Base-by-base conservation (phyloP, 257 asterid species). In the Rhazya stricta region DNA sequence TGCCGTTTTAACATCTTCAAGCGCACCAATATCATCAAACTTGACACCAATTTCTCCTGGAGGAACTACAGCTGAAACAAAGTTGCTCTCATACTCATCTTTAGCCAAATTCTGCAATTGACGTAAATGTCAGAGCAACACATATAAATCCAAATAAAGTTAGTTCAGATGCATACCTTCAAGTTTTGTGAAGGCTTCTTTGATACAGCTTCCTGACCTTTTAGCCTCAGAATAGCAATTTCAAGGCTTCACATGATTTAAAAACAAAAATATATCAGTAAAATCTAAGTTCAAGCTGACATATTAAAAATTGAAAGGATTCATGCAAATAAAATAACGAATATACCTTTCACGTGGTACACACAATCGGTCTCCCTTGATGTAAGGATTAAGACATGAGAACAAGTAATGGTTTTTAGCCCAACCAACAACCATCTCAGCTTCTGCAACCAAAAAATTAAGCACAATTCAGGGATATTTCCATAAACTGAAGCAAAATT, bases 1-100 rank as follows among this genome's bases (percentile, higher is more conserved):
- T 9, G 98, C 93, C 83, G 85, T 91, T 77, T 95, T 95, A 80
- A 91, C 97, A 30, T 89, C 98, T 83, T 95, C 99, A 79, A 95
- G 96, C 68, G 99, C 99, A 83, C 99, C 99, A 79, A 95, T 89
- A 79, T 95, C 98, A 79, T 91, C 94, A 78, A 95, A 95, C 82
- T 82, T 92, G 68, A 92, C 98, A 83, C 99, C 99, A 51, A 92
- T 89, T 89, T 95, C 99, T 29, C 92, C 96, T 2, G 97, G 98
- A 54, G 98, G 96, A 80, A 95, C 99, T 53, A 95, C 98, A 62
- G 99, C 88, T 30, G 99, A 92, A 77, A 92, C 86, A 72, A 95
- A 95, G 90, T 95, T 95, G 87, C 74, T 86, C 91, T 95, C 99
- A 23, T 91, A 95, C 89, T 95, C 99, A 85, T 95, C 97, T 84